These are phyloP conservation scores for Aspergillus sp. DNA, from an alignment of 2,329 filamentous ascomycete species.

Conservation along the genomic window DNA sequence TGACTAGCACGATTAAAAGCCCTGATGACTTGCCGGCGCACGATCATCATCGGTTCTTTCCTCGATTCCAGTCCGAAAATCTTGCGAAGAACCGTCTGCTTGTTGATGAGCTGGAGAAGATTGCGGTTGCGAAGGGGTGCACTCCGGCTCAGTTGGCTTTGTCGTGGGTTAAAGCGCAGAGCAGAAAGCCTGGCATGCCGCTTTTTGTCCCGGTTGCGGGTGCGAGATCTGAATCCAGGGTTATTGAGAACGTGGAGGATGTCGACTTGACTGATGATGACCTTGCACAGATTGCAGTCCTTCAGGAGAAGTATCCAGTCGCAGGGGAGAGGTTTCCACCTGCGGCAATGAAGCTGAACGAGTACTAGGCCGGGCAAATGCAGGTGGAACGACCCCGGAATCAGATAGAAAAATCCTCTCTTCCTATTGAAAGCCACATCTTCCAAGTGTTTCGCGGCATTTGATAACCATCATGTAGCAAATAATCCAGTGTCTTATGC, in stretches of 20 bases:
- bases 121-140: slow-evolving; percentile 63
- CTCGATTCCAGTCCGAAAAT: slow-evolving; percentile 64
- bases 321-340: slow-evolving; percentile 18
- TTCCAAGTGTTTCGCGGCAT: neutral
- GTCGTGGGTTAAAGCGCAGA: slow-evolving; percentile 60
- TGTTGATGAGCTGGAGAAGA: slow-evolving; percentile 57
- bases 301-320: slow-evolving; percentile 10
- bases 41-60: slow-evolving; percentile 38
- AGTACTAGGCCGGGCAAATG: neutral
- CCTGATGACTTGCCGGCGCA: slow-evolving; percentile 57
- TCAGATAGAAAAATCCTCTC: slow-evolving; percentile 5
- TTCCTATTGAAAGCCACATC: neutral
- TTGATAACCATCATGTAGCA: neutral
- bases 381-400: neutral
- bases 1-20: slow-evolving; percentile 56
- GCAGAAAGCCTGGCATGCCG: slow-evolving; percentile 55
- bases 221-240: slow-evolving; percentile 26
- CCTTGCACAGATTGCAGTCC: slow-evolving; percentile 26
- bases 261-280: slow-evolving; percentile 32
- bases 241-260: slow-evolving; percentile 33
- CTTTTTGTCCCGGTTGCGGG: slow-evolving; percentile 36
- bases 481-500: neutral
- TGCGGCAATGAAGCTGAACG: neutral
- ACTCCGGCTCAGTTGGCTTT: slow-evolving; percentile 67
- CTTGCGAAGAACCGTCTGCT: slow-evolving; percentile 67